Evolutionary conservation across 1,139 yeast species (phyloP), one percentile per base, ranked within the genome.

Genomic region (Chernovozyma aurita): DNA sequence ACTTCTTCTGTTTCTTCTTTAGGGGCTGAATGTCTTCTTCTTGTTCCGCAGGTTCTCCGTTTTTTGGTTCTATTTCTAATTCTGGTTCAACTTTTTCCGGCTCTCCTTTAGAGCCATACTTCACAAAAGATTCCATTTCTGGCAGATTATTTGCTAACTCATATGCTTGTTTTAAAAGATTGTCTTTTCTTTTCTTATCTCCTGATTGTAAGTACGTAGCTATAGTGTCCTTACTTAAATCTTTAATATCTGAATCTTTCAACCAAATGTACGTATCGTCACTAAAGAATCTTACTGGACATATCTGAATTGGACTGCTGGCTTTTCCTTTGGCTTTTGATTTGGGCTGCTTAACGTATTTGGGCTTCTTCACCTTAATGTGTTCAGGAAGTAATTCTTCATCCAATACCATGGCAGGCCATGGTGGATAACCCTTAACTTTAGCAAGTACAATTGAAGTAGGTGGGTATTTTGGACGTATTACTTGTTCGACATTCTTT

Each of bases 371-470:
- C 25, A 57, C 53, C 30, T 59, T 43, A 21, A 83, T 72, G 45
- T 72, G 63, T 9, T 63, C 70, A 1, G 92, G 90, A 9, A 83
- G 61, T 5, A 73, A 51, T 18, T 68, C 63, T 37, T 64, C 70
- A 2, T 81, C 82, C n/a, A 83, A 67, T 2, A 83, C 76, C 76
- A 82, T 78, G 3, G 87, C 86, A 1, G 92, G 92, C 92, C 92
- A 83, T 31, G 85, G 80, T 6, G 90, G 84, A 51, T 78, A 83
- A 5, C 90, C 88, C 50, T 82, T 83, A 24, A 83, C 80, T 53
- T 83, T 83, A 5, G 88, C 87, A 28, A 83, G 64, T 0, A 83
- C 88, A 3, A 80, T 58, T 20, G 68, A 42, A n/a, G 42, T 53
- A 9, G 64, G 62, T 8, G 24, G 22, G 18, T 22, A 37, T 7